Percentiles rank a stretch among this genome's conserved stretches.
These are phyloP conservation scores for Tritrichomonas foetus DNA, from an alignment of 208 protist genomes.

Conservation along the genomic window DNA sequence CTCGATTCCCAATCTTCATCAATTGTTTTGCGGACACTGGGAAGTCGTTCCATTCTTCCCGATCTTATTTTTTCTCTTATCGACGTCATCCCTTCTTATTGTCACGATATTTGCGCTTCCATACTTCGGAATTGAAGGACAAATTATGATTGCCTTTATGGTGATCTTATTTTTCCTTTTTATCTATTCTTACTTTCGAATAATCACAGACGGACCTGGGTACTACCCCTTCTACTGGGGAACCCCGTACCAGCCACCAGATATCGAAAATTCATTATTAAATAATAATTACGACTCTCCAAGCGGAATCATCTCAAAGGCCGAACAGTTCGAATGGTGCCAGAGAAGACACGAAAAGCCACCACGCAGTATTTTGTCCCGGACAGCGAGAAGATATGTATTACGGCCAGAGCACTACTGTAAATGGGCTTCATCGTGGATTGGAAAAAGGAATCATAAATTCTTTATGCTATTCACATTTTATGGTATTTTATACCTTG, in stretches of 20 bases:
- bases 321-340: neutral
- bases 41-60: neutral
- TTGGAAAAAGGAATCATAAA: slow-evolving; percentile 24
- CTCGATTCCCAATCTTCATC: neutral
- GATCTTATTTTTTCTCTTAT: neutral
- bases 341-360: neutral
- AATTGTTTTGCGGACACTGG: slow-evolving; percentile 17
- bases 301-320: neutral
- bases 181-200: neutral
- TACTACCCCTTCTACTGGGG: neutral
- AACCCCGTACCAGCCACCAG: neutral
- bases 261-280: neutral
- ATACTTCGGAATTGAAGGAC: neutral
- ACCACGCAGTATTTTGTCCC: neutral
- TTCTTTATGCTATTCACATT: slow-evolving; percentile 1
- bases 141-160: neutral
- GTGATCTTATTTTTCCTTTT: neutral
- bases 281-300: neutral
- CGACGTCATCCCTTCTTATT: neutral
- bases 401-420: neutral
- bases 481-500: neutral
- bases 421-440: neutral
- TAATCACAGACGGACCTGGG: neutral
- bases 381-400: neutral
- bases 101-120: neutral